Percentiles rank a stretch among this genome's conserved stretches.
These are phyloP conservation scores for Allantophomopsis cytisporea DNA, from an alignment of 2,329 filamentous ascomycete genomes.

Conservation along the genomic window DNA sequence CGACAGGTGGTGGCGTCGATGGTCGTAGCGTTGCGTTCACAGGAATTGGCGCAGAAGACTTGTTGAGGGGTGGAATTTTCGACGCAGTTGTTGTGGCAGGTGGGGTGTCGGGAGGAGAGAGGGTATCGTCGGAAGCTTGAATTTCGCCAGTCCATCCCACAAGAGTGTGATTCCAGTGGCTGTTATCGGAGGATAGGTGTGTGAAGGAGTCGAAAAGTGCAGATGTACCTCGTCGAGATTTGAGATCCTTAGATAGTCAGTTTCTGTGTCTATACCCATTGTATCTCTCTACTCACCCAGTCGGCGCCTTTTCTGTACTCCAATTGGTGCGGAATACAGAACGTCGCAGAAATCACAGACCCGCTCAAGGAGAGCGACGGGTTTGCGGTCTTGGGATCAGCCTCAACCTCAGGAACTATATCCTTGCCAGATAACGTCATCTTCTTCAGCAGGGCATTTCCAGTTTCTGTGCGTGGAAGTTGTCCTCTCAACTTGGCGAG, in stretches of 20 bases:
- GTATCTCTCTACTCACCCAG: conserved; percentile 35
- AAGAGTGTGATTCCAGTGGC: conserved; percentile 82
- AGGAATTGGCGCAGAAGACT: conserved; percentile 68
- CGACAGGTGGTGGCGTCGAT: conserved; percentile 42
- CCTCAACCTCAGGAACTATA: no score
- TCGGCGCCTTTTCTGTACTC: conserved; percentile 43
- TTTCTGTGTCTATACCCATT: neutral
- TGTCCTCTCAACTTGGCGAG: conserved; percentile 4
- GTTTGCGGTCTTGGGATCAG: conserved; percentile 31
- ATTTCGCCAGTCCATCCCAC: conserved; percentile 95
- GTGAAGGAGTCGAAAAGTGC: conserved; percentile 86
- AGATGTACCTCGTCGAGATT: conserved; percentile 71
- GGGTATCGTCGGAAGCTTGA: conserved; percentile 31
- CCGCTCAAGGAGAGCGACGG: conserved; percentile 45
- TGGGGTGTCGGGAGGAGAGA: conserved; percentile 32
- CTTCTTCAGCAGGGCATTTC: no score
- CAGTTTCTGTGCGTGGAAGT: conserved; percentile 7
- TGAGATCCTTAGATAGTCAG: conserved; percentile 45
- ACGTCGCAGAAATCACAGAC: conserved; percentile 54
- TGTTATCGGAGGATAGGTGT: conserved; percentile 71
- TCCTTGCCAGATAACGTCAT: no score
- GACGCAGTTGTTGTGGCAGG: conserved; percentile 29
- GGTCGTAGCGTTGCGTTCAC: conserved; percentile 45
- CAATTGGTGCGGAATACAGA: conserved; percentile 46
- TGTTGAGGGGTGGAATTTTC: conserved; percentile 45